These are phyloP conservation scores for Monosporascus sp. DNA, from an alignment of 2,329 filamentous ascomycete genomes.

Conservation along the genomic window DNA sequence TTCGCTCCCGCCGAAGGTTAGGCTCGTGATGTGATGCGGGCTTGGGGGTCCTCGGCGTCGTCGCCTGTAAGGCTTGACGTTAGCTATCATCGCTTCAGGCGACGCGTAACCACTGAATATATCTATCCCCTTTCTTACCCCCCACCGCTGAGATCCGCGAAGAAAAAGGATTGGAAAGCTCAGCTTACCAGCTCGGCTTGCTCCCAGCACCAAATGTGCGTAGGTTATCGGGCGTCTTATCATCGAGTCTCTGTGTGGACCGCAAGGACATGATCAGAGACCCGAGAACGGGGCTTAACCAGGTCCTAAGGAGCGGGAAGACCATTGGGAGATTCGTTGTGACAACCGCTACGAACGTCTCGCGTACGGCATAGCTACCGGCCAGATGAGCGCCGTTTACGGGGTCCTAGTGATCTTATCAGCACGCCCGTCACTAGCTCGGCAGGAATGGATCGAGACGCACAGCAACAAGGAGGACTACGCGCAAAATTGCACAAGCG, in stretches of 20 bases:
- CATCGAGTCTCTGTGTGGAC: constrained; percentile 30
- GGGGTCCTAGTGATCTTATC: constrained; percentile 27
- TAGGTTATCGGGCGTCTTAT: constrained; percentile 32
- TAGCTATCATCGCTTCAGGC: background rate
- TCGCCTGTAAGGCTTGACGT: constrained; percentile 8
- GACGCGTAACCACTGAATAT: too few species aligned
- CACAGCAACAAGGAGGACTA: constrained; percentile 27
- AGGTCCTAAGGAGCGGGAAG: constrained; percentile 38
- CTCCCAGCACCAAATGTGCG: constrained; percentile 36
- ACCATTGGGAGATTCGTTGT: constrained; percentile 40
- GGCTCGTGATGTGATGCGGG: constrained; percentile 30
- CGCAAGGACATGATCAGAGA: constrained; percentile 30
- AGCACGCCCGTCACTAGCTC: background rate
- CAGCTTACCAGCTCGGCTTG: constrained; percentile 18
- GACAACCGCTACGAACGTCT: constrained; percentile 39
- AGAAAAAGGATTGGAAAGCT: background rate
- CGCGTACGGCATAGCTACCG: constrained; percentile 37
- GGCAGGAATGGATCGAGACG: background rate
- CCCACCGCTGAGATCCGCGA: too few species aligned
- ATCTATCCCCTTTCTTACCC: too few species aligned
- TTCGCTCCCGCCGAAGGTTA: constrained; percentile 38
- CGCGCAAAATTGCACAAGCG: constrained; percentile 33
- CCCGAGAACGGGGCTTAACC: constrained; percentile 28
- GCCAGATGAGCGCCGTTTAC: constrained; percentile 35
- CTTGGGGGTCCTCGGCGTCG: constrained; percentile 25